Evolutionary conservation across 768 basidiomycete genomes (phyloP), one percentile per base, ranked within the genome.

Genomic region (Lactarius trivialis): DNA sequence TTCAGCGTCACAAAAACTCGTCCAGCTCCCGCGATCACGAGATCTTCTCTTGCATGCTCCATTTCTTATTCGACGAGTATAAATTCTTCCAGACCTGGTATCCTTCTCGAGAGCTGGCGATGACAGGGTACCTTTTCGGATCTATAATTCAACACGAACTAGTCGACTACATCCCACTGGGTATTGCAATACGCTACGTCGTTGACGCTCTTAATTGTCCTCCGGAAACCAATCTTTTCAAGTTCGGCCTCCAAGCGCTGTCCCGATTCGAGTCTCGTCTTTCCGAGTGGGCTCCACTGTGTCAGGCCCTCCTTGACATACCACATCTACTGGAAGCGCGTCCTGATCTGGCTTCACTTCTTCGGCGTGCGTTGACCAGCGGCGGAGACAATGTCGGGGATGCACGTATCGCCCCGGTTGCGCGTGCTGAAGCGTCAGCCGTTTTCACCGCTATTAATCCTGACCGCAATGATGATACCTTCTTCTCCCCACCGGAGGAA

Each of bases 41-140:
- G 75, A 85, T 97, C 65, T 98, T 98, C 72, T 97, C 94, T n/a
- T 98, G 94, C 83, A 97, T 97, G 86, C 87, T 99, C 55, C 95
- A 98, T 77, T 96, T 97, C 80, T 84, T 99, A 49, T 98, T 99
- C 76, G 97, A 98, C 83, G 97, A 99, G 76, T 97, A 97, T 85
- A 95, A 94, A 71, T 99, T 98, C 80, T 97, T 98, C 84, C 93
- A 96, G 71, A 89, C 90, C 43, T 97, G 89, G 75, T 93, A 93
- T 70, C 97, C 97, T 28, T 81, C 90, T 41, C 89, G 94, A 67
- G 94, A 98, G 76, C 81, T 98, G 51, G 85, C 87, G 56, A 93
- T 98, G 86, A 98, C 97, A 7, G 97, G 91, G 52, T 89, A 93
- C 70, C 82, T 99, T 32, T 98, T 98, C 66, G 97, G 97, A 36